Evolutionary conservation across 2,329 filamentous ascomycete species (phyloP), one percentile per base, ranked within the genome.

Genomic region (Alternaria rosae): DNA sequence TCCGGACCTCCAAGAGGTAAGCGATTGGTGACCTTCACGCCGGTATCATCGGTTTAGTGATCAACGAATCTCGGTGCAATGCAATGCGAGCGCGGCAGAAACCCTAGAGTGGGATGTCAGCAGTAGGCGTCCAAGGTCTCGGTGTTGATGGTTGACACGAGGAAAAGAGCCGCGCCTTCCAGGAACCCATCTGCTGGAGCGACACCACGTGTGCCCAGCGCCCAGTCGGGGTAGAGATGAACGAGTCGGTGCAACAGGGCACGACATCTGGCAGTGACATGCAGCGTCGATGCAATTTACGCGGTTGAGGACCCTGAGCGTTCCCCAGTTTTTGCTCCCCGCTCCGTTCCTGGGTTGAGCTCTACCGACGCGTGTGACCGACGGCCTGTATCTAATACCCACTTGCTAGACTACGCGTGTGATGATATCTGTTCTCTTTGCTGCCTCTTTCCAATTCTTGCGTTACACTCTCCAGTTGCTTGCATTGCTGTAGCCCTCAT

Each of bases 201-300:
- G 15, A 57, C 60, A 59, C 62, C 69, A 70, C 68, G 64, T 68
- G 69, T 64, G 61, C 61, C 61, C 44, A 59, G 60, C 52, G 28
- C 59, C 45, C 48, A 30, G 60, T 65, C 70, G 67, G 67, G 66
- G 55, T 67, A 70, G 59, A 64, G 50, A 50, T 26, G 25, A 50
- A 66, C 65, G 68, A 67, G 54, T 72, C 69, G 70, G 69, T 66
- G 54, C 62, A 72, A 62, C 64, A 68, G 44, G 50, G 48, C 62
- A 73, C 69, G 67, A 73, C 65, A 59, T 54, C 42, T 57, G 65
- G 55, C 32, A 55, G 55, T 38, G 54, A 64, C 51, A 58, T 55
- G 51, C 62, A 44, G 41, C 15, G 30, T 13, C 48, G 32, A 25
- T 54, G 21, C 20, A 42, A 54, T 30, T 5, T 17, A 61, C 55